phyloP scores from a whole-genome alignment of 164 flowering plant genomes.

The Protea cynaroides region DNA sequence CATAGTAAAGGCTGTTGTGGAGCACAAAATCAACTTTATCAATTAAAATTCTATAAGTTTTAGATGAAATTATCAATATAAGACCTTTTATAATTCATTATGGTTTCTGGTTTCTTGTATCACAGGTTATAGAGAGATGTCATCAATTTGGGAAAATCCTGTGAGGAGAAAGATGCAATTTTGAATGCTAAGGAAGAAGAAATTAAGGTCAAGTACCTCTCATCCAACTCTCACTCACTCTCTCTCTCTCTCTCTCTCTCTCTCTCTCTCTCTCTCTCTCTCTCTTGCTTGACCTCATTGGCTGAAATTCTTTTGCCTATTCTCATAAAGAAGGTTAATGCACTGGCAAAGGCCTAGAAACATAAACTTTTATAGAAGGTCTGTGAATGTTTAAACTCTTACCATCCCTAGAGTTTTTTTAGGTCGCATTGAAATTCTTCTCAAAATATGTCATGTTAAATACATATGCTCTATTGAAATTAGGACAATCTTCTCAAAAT shows the following conservation, averaged over 20 bases:
- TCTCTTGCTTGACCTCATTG: not conserved
- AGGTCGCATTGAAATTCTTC: no score
- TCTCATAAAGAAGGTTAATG: conserved; percentile 62
- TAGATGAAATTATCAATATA: no score
- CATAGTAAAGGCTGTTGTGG: no score
- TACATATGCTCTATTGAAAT: no score
- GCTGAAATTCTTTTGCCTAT: conserved; percentile 33
- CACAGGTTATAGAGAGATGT: conserved; percentile 85
- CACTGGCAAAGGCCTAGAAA: conserved; percentile 51
- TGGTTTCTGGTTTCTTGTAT: conserved; percentile 86
- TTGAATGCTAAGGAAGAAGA: conserved; percentile 69
- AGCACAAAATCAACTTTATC: no score
- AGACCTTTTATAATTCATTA: no score
- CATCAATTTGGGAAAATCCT: conserved; percentile 49
- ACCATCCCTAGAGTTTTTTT: no score
- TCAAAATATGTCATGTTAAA: no score
- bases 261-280: no score
- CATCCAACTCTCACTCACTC: not conserved
- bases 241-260: no score
- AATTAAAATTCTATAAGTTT: no score
- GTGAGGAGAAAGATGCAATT: conserved; percentile 51
- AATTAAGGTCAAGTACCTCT: conserved; percentile 47
- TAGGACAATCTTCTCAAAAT: no score
- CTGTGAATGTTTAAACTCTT: not conserved
- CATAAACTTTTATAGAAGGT: conserved; percentile 42